Evolutionary conservation across 148 eudicot species (phyloP).

Genomic region (Hydrangea macrophylla): DNA sequence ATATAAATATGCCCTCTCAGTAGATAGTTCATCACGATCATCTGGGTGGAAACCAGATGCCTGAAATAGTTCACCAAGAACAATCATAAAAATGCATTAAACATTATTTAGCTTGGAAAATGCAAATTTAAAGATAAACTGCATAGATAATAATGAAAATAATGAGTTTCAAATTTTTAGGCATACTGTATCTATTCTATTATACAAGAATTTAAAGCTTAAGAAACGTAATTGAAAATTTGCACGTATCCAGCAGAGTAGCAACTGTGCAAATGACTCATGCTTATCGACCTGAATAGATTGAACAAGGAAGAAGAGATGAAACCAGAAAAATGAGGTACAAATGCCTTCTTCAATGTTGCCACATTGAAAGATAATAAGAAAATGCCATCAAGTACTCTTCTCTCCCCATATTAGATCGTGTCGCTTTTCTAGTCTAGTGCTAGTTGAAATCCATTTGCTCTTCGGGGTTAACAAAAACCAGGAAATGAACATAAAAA

Average conservation of each 20-base stretch:
- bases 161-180: neutral
- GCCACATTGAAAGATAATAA: neutral
- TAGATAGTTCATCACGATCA: constrained; percentile 52
- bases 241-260: constrained; percentile 3
- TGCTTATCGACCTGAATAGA: neutral
- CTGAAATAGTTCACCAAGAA: constrained; percentile 31
- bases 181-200: neutral
- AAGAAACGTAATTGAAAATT: neutral
- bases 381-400: neutral
- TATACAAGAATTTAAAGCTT: neutral
- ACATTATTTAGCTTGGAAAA: neutral
- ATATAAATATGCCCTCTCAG: constrained; percentile 47
- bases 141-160: neutral
- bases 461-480: neutral
- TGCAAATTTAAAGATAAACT: neutral
- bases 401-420: neutral
- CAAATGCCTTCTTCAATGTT: neutral
- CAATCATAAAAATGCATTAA: neutral
- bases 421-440: neutral
- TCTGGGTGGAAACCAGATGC: constrained; percentile 46
- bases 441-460: neutral
- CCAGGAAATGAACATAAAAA: neutral
- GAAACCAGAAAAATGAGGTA: neutral
- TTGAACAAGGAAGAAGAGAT: no score
- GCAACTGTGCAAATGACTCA: neutral